Evolutionary conservation across 345 rosid genomes (phyloP).

Genomic region (Camelina sativa): DNA sequence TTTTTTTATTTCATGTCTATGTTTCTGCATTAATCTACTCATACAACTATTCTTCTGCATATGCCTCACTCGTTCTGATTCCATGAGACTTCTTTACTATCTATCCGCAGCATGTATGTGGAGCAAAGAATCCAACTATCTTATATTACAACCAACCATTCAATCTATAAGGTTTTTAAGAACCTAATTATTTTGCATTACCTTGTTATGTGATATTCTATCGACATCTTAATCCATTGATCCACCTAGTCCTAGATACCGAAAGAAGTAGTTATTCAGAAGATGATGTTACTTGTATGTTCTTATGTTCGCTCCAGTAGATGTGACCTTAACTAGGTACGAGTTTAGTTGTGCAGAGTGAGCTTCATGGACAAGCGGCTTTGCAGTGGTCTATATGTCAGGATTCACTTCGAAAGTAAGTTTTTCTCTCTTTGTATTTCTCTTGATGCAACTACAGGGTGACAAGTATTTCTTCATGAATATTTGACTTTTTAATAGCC

Average conservation of each 20-base stretch:
- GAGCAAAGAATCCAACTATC: constrained; percentile 5
- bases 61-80: constrained; percentile 1
- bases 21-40: constrained; percentile 23
- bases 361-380: constrained; percentile 92
- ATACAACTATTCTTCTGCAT: not conserved
- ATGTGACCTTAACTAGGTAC: constrained; percentile 35
- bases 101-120: constrained; percentile 22
- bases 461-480: not conserved
- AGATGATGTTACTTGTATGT: constrained; percentile 7
- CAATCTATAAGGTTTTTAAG: not conserved
- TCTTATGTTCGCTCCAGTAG: not conserved
- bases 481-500: not conserved
- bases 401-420: constrained; percentile 70
- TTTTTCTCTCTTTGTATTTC: not conserved
- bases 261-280: constrained; percentile 23
- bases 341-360: constrained; percentile 64
- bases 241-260: constrained; percentile 1
- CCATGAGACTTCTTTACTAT: constrained; percentile 14
- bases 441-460: constrained; percentile 4
- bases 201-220: not conserved
- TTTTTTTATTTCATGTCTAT: constrained; percentile 16
- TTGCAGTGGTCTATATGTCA: constrained; percentile 94
- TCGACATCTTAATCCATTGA: constrained; percentile 16
- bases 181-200: not conserved
- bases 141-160: constrained; percentile 3